Conservation (phyloP, 2,329 filamentous ascomycete genomes). For the Apiospora hydei region DNA sequence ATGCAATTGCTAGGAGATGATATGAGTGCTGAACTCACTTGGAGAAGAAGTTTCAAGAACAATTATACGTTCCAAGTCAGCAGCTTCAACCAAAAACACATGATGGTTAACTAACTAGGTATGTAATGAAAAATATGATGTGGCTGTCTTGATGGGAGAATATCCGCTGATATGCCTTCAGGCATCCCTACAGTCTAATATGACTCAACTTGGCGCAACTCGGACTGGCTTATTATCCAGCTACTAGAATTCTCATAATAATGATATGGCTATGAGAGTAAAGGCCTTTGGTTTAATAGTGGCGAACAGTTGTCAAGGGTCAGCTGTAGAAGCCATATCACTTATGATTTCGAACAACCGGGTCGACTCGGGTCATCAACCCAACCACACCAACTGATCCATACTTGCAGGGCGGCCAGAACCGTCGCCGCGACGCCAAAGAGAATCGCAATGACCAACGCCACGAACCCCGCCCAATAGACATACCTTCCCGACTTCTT, state of each 20-base stretch:
- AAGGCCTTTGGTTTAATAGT: not conserved
- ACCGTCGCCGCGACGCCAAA: not conserved
- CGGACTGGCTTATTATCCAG: not conserved
- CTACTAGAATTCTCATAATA: no score
- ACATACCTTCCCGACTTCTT: constrained; percentile 26
- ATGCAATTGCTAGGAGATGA: no score
- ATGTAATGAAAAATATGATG: no score
- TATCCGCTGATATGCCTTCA: no score
- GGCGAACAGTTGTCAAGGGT: not conserved
- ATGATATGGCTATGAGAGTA: not conserved
- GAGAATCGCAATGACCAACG: not conserved
- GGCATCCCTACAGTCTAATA: no score
- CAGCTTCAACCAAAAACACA: no score
- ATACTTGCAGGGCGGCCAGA: not conserved
- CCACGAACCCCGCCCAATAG: constrained; percentile 26
- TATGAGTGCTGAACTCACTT: no score
- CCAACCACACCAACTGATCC: constrained; percentile 4
- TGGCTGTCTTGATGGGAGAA: no score
- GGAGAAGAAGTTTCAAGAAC: no score
- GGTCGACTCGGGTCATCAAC: not conserved
- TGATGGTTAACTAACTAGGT: no score
- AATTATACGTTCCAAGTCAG: no score
- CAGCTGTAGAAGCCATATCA: not conserved
- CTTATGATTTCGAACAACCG: not conserved
- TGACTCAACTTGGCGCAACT: not conserved